phyloP scores from a whole-genome alignment of 179 eudicot species.

The Sideroxylon spinosum region DNA sequence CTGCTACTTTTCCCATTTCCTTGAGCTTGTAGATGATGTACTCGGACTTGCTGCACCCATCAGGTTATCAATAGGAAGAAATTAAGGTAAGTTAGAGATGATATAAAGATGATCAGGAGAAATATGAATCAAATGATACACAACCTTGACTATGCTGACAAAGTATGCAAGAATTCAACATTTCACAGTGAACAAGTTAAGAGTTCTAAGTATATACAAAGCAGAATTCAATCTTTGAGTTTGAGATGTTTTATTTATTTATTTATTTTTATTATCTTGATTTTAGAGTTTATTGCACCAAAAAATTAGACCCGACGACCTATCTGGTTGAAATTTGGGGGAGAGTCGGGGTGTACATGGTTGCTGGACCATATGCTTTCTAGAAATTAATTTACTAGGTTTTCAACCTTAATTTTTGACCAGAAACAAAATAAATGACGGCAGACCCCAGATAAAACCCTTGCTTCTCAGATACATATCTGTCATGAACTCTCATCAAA shows the following conservation, averaged over 20 bases:
- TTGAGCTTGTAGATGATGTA: constrained; percentile 56
- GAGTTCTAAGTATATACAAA: too few relatives aligned
- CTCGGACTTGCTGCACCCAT: constrained; percentile 54
- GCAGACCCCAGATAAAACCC: too few relatives aligned
- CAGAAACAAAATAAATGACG: too few relatives aligned
- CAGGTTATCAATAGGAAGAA: constrained; percentile 11
- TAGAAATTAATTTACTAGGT: too few relatives aligned
- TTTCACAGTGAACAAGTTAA: too few relatives aligned
- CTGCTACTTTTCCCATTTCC: constrained; percentile 57
- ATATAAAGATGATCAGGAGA: constrained; percentile 6
- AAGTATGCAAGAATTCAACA: neutral
- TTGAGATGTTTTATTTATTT: too few relatives aligned
- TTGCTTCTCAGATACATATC: too few relatives aligned
- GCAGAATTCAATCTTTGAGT: too few relatives aligned
- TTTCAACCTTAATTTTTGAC: too few relatives aligned
- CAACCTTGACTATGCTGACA: neutral
- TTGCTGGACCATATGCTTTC: neutral
- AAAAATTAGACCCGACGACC: neutral
- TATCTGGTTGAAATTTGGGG: neutral
- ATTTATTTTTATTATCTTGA: too few relatives aligned
- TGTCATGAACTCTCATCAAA: too few relatives aligned
- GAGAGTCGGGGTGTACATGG: neutral
- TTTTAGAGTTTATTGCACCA: too few relatives aligned
- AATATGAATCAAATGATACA: neutral
- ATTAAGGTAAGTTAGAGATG: neutral